phyloP scores from a whole-genome alignment of 257 asterid genomes.

The Petunia secreta region DNA sequence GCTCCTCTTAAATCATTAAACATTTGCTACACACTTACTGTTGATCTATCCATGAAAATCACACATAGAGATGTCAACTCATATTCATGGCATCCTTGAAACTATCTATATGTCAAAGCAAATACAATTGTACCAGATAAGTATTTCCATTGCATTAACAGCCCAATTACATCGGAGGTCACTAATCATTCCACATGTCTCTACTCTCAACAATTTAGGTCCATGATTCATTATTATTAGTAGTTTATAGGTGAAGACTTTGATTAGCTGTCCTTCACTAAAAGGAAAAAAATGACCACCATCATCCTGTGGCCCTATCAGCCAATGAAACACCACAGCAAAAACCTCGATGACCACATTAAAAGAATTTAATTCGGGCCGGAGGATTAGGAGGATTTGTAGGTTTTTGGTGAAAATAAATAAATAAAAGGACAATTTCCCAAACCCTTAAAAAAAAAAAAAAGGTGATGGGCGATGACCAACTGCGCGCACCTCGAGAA shows the following conservation, averaged over 20 bases:
- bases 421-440: neutral
- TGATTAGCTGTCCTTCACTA: neutral
- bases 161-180: neutral
- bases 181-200: neutral
- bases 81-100: neutral
- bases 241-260: slow-evolving; percentile 1
- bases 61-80: neutral
- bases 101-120: neutral
- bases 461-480: neutral
- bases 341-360: neutral
- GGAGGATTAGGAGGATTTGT: slow-evolving; percentile 16
- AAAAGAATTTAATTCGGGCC: neutral
- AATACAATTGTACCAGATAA: slow-evolving; percentile 7
- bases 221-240: neutral
- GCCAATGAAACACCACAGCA: neutral
- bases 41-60: slow-evolving; percentile 8
- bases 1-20: neutral
- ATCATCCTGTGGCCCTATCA: neutral
- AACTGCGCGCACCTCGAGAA: neutral
- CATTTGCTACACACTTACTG: neutral
- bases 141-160: neutral
- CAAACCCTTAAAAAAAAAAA: neutral
- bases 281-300: neutral
- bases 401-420: neutral
- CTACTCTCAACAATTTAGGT: neutral